Evolutionary conservation across 345 rosid species (phyloP).

Genomic region (Camelina sativa): DNA sequence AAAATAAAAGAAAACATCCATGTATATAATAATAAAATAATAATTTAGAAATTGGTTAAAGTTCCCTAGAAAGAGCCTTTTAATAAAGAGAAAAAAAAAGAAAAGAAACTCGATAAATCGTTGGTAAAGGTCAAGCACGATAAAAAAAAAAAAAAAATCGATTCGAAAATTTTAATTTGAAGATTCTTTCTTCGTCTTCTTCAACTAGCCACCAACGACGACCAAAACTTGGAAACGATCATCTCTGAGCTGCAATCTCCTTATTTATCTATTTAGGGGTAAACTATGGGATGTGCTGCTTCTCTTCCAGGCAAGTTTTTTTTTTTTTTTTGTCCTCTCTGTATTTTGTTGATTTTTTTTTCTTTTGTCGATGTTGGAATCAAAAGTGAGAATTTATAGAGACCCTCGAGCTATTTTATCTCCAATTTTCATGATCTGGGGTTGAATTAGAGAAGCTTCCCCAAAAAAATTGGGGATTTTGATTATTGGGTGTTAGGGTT

Average conservation of each 20-base stretch:
- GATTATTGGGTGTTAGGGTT: constrained; percentile 27
- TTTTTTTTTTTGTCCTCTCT: neutral
- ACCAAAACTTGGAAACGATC: constrained; percentile 19
- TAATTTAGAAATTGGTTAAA: constrained; percentile 1
- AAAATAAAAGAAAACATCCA: neutral
- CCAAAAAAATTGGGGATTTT: constrained; percentile 14
- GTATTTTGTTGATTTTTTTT: constrained; percentile 19
- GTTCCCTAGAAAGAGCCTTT: neutral
- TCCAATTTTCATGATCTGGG: constrained; percentile 9
- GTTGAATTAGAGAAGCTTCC: neutral
- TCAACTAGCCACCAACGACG: constrained; percentile 23
- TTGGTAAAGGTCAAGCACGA: constrained; percentile 36
- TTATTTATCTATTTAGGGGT: neutral
- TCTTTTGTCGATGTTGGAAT: neutral
- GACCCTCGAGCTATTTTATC: constrained; percentile 11
- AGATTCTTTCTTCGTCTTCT: neutral
- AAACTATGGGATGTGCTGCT: constrained; percentile 83
- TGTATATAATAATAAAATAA: no score
- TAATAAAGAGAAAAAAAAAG: no score
- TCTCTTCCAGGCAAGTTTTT: constrained; percentile 75
- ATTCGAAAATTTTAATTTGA: neutral
- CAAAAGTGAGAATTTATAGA: neutral
- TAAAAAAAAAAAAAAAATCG: neutral
- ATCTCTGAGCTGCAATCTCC: constrained; percentile 28
- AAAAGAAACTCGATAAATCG: constrained; percentile 14